These are phyloP conservation scores for Aspergillus sp. DNA, from an alignment of 2,329 filamentous ascomycete species.

Conservation along the genomic window DNA sequence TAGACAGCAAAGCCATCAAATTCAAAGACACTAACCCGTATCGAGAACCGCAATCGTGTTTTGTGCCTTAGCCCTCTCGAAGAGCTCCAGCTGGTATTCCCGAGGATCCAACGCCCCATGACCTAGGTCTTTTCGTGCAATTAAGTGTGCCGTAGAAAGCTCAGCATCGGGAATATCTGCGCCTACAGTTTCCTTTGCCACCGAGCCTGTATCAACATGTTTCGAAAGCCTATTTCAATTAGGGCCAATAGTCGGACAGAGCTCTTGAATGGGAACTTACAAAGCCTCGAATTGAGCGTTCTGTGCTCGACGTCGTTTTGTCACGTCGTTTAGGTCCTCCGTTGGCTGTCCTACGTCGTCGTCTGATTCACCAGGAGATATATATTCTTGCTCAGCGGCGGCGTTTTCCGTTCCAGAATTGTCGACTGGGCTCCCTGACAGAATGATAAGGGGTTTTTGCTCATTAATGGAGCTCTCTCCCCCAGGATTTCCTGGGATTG, in stretches of 20 bases:
- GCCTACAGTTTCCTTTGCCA: constrained; percentile 30
- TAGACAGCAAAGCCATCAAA: background rate
- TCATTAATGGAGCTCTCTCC: background rate
- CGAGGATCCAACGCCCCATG: constrained; percentile 68
- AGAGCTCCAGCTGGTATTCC: constrained; percentile 88
- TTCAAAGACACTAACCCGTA: constrained; percentile 53
- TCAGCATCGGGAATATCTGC: constrained; percentile 36
- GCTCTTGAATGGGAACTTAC: constrained; percentile 18
- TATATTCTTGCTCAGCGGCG: constrained; percentile 5
- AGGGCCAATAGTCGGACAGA: constrained; percentile 1
- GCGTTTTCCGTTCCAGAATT: background rate
- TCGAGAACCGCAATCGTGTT: constrained; percentile 93
- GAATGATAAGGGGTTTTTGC: background rate
- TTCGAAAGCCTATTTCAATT: constrained; percentile 29
- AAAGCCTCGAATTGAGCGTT: constrained; percentile 46
- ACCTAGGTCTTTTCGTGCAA: constrained; percentile 46
- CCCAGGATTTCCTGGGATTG: background rate
- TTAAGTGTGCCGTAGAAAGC: constrained; percentile 48
- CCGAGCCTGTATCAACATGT: constrained; percentile 35
- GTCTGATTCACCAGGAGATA: constrained; percentile 22
- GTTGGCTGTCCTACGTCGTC: constrained; percentile 11
- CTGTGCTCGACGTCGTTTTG: constrained; percentile 46
- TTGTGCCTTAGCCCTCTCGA: constrained; percentile 72
- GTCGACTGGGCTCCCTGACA: background rate
- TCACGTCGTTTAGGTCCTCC: constrained; percentile 16